Evolutionary conservation across 2,329 filamentous ascomycete genomes (phyloP).

Genomic region (Piedraia hortae): DNA sequence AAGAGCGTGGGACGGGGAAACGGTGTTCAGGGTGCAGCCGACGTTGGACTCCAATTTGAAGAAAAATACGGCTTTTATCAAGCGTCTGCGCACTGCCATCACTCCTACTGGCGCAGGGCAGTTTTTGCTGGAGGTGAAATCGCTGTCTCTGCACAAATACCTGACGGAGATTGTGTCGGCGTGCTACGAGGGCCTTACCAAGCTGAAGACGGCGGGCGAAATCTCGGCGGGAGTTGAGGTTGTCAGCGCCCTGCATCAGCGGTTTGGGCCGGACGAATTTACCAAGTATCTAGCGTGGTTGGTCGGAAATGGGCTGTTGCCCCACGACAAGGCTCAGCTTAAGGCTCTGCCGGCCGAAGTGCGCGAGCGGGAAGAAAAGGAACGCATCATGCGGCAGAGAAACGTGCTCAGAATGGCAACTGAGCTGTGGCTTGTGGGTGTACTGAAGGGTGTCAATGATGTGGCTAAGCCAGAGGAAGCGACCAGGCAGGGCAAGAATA

Average conservation of each 20-base stretch:
- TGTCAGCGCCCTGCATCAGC: conserved; percentile 80
- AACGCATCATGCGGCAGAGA: conserved; percentile 62
- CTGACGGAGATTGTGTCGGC: conserved; percentile 90
- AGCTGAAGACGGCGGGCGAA: conserved; percentile 73
- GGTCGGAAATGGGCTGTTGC: conserved; percentile 68
- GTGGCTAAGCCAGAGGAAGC: conserved; percentile 35
- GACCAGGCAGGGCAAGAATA: conserved; percentile 32
- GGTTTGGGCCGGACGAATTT: conserved; percentile 73
- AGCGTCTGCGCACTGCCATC: conserved; percentile 73
- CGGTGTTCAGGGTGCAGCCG: conserved; percentile 46
- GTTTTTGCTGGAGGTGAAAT: conserved; percentile 71
- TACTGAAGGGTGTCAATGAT: conserved; percentile 54
- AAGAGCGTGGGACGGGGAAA: conserved; percentile 68
- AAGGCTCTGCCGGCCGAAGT: conserved; percentile 57
- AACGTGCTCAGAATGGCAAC: conserved; percentile 71
- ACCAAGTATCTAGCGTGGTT: conserved; percentile 82
- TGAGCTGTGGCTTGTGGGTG: conserved; percentile 82
- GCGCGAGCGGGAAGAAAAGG: conserved; percentile 86
- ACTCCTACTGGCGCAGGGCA: conserved; percentile 52
- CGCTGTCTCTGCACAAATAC: conserved; percentile 82
- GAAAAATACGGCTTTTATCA: conserved; percentile 96
- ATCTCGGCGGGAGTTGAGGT: conserved; percentile 80
- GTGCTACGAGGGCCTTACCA: conserved; percentile 80
- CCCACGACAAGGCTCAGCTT: conserved; percentile 59
- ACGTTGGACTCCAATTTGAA: conserved; percentile 85